phyloP scores from a whole-genome alignment of 2,329 filamentous ascomycete species.

The Penicillium fuscoglaucum region DNA sequence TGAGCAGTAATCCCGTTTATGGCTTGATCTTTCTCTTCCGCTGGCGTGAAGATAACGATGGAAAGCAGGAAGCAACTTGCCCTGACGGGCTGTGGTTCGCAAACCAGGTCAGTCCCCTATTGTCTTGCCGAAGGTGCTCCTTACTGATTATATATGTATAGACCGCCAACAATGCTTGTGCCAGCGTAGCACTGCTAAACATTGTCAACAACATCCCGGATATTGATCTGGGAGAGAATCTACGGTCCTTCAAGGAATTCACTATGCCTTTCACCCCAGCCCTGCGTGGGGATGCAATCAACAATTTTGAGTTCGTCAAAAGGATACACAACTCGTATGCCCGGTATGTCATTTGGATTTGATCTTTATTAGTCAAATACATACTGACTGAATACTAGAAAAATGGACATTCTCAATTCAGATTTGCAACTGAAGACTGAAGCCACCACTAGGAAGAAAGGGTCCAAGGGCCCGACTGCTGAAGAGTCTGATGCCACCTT shows the following conservation, averaged over 20 bases:
- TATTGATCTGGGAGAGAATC: slow-evolving; percentile 67
- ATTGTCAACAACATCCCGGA: slow-evolving; percentile 81
- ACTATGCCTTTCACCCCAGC: slow-evolving; percentile 69
- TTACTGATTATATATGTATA: slow-evolving; percentile 37
- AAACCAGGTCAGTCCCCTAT: slow-evolving; percentile 65
- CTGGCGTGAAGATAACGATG: slow-evolving; percentile 61
- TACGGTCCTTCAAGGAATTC: slow-evolving; percentile 70
- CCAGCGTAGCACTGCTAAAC: slow-evolving; percentile 88
- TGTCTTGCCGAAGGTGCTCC: not conserved
- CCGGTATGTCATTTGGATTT: slow-evolving; percentile 48
- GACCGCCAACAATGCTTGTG: slow-evolving; percentile 83
- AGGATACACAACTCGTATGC: slow-evolving; percentile 86
- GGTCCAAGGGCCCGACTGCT: slow-evolving; percentile 44
- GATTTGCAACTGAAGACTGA: slow-evolving; percentile 62
- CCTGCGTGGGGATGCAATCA: slow-evolving; percentile 73
- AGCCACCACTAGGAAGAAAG: slow-evolving; percentile 41
- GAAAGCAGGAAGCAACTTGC: slow-evolving; percentile 55
- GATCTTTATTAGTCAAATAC: not conserved
- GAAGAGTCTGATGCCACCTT: slow-evolving; percentile 64
- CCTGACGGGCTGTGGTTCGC: slow-evolving; percentile 83
- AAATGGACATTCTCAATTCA: slow-evolving; percentile 72
- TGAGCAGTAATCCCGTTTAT: slow-evolving; percentile 66
- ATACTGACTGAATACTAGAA: slow-evolving; percentile 46
- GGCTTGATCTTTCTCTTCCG: slow-evolving; percentile 89
- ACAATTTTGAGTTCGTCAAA: slow-evolving; percentile 73